Base-by-base conservation (phyloP, 805 yeast species). In the Cyberlindnera lachancei region DNA sequence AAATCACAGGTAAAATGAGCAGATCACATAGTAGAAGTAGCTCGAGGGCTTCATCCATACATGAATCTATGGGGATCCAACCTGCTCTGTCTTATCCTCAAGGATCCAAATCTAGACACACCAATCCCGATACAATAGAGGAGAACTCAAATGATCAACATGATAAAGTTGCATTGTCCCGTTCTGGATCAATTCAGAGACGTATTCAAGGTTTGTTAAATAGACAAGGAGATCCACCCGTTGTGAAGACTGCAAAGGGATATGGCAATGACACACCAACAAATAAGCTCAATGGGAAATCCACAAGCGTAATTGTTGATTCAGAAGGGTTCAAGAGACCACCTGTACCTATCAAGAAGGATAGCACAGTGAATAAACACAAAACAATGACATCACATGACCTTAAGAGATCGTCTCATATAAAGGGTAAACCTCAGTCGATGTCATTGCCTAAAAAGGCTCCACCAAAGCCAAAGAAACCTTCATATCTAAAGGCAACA, bases 231-330 rank as follows among this genome's bases (percentile, higher is more conserved):
- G 69, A 5, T 27, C 69, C 71, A 10, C 70, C 70, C 3, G 59
- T 70, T 0, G 51, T 58, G 13, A 78, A 72, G 45, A 76, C 90
- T 0, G 95, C 95, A 0, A 55, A 65, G 5, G 95, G 95, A 0
- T 86, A 87, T 54, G 95, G 95, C 7, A 73, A 74, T 50, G 83
- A 70, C 50, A 76, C 88, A 6, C n/a, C n/a, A n/a, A 18, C 16
- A 14, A 30, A 30, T 13, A 18, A 20, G 5, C 11, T 24, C 4
- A 7, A 9, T 20, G n/a, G 12, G 25, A 9, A 6, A 7, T 6
- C 6, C 14, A 18, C 35, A 11, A 23, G 22, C 10, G 41, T 42
- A 18, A 2, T 34, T 3, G 10, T 42, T 16, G 53, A 44, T 23
- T 18, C 37, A 30, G 63, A 52, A 28, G 59, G 52, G 1, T 50